phyloP scores from a whole-genome alignment of 2,329 filamentous ascomycete species.

The Mycosphaerelloides madeirae region DNA sequence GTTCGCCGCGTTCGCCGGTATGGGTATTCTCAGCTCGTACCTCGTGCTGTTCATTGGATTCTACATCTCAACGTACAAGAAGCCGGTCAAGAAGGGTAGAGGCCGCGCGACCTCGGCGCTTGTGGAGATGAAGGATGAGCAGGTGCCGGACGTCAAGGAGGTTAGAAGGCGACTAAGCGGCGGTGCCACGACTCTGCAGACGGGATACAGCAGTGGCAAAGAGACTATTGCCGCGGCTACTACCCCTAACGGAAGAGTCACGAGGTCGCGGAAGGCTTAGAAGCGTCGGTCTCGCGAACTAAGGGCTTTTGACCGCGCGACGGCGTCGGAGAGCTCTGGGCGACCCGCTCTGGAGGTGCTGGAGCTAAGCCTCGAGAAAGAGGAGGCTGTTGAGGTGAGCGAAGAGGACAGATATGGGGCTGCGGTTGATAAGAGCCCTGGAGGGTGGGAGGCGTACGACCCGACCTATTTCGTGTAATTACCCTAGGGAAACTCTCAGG shows the following conservation, averaged over 20 bases:
- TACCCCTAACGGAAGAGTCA: constrained; percentile 56
- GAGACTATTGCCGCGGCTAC: constrained; percentile 34
- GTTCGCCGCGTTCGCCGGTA: constrained; percentile 89
- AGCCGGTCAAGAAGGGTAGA: constrained; percentile 68
- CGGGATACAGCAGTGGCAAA: constrained; percentile 32
- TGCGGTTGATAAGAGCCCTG: constrained; percentile 3
- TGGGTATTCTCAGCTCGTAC: constrained; percentile 89
- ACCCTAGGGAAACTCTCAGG: not conserved
- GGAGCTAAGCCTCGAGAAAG: not conserved
- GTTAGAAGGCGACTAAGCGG: constrained; percentile 50
- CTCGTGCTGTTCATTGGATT: constrained; percentile 98
- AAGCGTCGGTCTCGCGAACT: constrained; percentile 12
- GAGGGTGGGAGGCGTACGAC: constrained; percentile 4
- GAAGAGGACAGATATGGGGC: constrained; percentile 1
- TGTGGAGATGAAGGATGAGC: constrained; percentile 75
- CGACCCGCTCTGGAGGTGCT: constrained; percentile 2
- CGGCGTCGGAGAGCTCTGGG: constrained; percentile 3
- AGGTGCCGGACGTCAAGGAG: constrained; percentile 54
- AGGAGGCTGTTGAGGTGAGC: not conserved
- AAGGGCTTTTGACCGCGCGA: constrained; percentile 18
- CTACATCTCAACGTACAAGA: constrained; percentile 95
- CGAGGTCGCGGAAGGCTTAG: constrained; percentile 68
- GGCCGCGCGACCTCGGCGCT: constrained; percentile 77
- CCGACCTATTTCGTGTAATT: constrained; percentile 5
- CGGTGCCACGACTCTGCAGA: constrained; percentile 29